Conservation (phyloP, 495 filamentous ascomycete species). For the Hypoxylon crocopeplum region DNA sequence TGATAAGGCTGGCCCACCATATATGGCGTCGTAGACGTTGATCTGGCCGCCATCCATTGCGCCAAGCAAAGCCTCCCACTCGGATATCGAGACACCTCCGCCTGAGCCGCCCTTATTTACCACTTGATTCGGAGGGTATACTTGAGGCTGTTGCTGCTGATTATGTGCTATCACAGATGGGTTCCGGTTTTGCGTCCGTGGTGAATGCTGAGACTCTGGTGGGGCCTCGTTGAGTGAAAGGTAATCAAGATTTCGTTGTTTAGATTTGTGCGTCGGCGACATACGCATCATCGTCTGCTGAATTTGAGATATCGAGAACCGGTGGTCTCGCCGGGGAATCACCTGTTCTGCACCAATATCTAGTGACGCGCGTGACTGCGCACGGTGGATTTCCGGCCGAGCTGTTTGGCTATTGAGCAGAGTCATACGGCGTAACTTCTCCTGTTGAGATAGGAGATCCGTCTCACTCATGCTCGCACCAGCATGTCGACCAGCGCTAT, state of each 20-base stretch:
- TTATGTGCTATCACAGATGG: constrained; percentile 31
- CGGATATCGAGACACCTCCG: constrained; percentile 62
- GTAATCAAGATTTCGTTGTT: constrained; percentile 50
- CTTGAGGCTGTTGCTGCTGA: constrained; percentile 33
- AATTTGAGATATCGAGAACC: constrained; percentile 49
- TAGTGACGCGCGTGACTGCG: constrained; percentile 50
- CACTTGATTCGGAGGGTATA: constrained; percentile 39
- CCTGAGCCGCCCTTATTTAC: constrained; percentile 41
- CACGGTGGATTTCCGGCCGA: constrained; percentile 40
- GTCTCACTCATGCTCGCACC: constrained; percentile 58
- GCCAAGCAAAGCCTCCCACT: constrained; percentile 81
- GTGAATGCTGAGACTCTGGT: constrained; percentile 43
- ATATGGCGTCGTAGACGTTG: constrained; percentile 85
- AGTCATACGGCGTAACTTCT: constrained; percentile 59
- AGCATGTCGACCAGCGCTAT: constrained; percentile 44
- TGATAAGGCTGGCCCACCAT: constrained; percentile 67
- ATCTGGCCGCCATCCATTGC: constrained; percentile 78
- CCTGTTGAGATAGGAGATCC: constrained; percentile 58
- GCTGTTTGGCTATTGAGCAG: constrained; percentile 40
- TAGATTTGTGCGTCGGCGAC: constrained; percentile 39
- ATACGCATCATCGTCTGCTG: constrained; percentile 50
- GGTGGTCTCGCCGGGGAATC: constrained; percentile 48
- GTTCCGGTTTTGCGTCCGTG: constrained; percentile 46
- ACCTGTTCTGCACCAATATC: constrained; percentile 44
- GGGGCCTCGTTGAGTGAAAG: constrained; percentile 44